phyloP scores from a whole-genome alignment of 352 stramenopile genomes.

The Globisporangium takayamanum region DNA sequence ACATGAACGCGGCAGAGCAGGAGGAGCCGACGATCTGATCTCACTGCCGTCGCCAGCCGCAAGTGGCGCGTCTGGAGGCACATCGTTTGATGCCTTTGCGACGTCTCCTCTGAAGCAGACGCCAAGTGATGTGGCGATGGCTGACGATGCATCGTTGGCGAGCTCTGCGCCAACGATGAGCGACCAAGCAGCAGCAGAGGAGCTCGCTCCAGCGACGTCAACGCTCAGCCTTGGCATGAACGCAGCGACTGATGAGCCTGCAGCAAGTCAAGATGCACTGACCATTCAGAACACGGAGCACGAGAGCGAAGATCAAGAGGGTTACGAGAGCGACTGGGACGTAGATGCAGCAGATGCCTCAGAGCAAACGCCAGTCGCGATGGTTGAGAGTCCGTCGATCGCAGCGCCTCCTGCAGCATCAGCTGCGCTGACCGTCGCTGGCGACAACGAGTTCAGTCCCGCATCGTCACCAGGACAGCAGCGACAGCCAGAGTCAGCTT shows the following conservation, averaged over 20 bases:
- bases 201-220: not conserved
- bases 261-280: not conserved
- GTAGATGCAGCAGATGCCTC: not conserved
- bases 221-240: not conserved
- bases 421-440: not conserved
- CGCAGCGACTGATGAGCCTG: not conserved
- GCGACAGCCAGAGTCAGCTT: no score
- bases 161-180: not conserved
- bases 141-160: not conserved
- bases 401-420: not conserved
- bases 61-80: not conserved
- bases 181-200: not conserved
- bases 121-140: not conserved
- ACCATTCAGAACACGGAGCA: not conserved
- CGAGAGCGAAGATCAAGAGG: not conserved
- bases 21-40: constrained; percentile 18
- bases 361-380: not conserved
- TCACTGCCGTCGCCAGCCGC: constrained; percentile 39
- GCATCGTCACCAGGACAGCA: no score
- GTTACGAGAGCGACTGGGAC: not conserved
- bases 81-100: constrained; percentile 14
- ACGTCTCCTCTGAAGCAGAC: not conserved
- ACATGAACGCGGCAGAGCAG: not conserved
- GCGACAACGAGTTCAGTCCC: not conserved
- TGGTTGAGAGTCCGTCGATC: constrained; percentile 2